Conservation (phyloP, 257 asterid genomes). For the Ligustrum vulgare region DNA sequence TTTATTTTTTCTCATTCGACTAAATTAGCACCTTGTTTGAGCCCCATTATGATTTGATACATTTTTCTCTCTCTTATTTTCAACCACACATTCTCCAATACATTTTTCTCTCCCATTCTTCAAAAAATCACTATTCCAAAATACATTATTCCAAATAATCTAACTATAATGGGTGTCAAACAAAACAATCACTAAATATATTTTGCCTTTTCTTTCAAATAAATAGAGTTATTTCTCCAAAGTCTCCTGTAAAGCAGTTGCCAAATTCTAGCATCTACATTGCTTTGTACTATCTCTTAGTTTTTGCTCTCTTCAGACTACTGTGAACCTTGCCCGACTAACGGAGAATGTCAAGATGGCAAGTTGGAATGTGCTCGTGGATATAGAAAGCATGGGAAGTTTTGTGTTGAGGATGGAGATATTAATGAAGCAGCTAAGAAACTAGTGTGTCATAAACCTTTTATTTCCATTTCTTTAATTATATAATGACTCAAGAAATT, state of each 20-base stretch:
- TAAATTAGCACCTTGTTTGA: not conserved
- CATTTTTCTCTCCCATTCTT: too few relatives aligned
- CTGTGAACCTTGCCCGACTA: slow-evolving; percentile 78
- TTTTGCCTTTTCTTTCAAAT: not conserved
- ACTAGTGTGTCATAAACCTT: slow-evolving; percentile 44
- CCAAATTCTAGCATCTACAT: not conserved
- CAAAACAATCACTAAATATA: not conserved
- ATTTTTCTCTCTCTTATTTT: too few relatives aligned
- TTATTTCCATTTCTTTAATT: slow-evolving; percentile 5
- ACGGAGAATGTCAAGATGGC: slow-evolving; percentile 80
- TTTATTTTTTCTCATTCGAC: not conserved
- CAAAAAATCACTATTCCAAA: too few relatives aligned
- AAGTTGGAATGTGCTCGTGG: slow-evolving; percentile 69
- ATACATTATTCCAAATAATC: too few relatives aligned
- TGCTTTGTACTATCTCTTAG: slow-evolving; percentile 17
- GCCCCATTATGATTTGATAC: too few relatives aligned
- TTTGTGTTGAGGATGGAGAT: slow-evolving; percentile 75
- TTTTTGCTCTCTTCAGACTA: slow-evolving; percentile 46
- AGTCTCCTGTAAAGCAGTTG: slow-evolving; percentile 6
- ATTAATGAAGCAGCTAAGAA: slow-evolving; percentile 55
- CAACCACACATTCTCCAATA: too few relatives aligned
- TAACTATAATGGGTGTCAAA: too few relatives aligned
- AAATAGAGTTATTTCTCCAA: not conserved
- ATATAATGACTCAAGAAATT: not conserved
- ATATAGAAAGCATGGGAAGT: slow-evolving; percentile 57